Percentiles rank a stretch among this genome's conserved stretches.
Evolutionary conservation across 2,329 filamentous ascomycete species (phyloP).

Genomic region (Diaporthe batatas): DNA sequence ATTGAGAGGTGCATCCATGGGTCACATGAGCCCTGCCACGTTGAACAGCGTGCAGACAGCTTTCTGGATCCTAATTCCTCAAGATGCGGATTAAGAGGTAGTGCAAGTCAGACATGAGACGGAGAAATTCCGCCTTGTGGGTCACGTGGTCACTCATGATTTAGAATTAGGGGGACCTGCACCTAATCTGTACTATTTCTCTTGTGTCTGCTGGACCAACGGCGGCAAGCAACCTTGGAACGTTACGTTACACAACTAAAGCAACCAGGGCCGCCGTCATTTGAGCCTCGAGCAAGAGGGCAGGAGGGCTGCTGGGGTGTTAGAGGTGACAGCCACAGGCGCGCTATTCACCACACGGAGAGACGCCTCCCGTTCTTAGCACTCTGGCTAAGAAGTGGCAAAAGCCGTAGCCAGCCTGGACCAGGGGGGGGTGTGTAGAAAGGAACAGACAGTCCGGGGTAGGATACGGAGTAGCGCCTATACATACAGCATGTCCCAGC

Average conservation of each 20-base stretch:
- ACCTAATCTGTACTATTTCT: too few species aligned
- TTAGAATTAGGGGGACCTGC: not conserved
- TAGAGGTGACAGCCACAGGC: not conserved
- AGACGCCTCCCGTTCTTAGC: not conserved
- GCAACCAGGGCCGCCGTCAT: not conserved
- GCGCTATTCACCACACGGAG: not conserved
- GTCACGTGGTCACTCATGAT: conserved; percentile 2
- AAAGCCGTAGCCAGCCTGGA: not conserved
- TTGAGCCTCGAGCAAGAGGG: not conserved
- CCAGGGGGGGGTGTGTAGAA: too few species aligned
- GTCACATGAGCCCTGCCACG: not conserved
- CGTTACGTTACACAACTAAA: not conserved
- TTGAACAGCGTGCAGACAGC: not conserved
- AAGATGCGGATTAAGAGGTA: not conserved
- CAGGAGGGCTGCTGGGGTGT: too few species aligned
- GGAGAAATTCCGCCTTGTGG: conserved; percentile 7
- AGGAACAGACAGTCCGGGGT: not conserved
- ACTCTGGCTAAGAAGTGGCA: not conserved
- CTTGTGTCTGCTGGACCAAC: not conserved
- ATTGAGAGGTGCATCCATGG: not conserved
- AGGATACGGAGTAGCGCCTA: not conserved
- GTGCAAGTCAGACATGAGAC: not conserved
- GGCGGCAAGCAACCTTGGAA: conserved; percentile 14
- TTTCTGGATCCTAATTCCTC: not conserved
- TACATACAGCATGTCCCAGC: not conserved